Base-by-base conservation (phyloP, 1,284 basidiomycete genomes). In the Mrakiaceae sp. region DNA sequence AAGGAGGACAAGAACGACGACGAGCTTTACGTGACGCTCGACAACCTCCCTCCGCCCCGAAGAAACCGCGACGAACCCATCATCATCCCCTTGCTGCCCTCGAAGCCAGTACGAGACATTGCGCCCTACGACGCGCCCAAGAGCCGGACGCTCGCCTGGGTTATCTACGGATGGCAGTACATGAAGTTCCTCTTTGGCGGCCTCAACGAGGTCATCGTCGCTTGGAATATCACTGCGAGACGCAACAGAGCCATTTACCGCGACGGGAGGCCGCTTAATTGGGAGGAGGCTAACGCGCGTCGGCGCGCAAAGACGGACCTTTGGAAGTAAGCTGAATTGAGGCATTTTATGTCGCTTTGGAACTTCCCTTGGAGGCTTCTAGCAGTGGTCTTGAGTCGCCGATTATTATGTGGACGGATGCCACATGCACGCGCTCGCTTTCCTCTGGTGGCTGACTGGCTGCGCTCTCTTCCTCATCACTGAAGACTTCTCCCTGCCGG, bases 121-220 rank as follows among this genome's bases (percentile, higher is more conserved):
- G 11, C 50, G 48, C 59, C 48, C 39, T 52, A 39, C 11, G 43
- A 48, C 39, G 27, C 59, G 3, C 8, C 5, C 42, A 12, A 60
- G 40, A 49, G 5, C n/a, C 43, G 59, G 3, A 40, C 47, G 4
- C 44, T 44, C 43, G 42, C 42, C 40, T 27, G 44, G 50, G 40
- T 48, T 39, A 40, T 52, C n/a, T 39, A 52, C 12, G 59, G 43
- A 14, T 48, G 47, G 59, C n/a, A 50, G 42, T 60, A 60, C 59
- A 52, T 60, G n/a, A 39, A 10, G n/a, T 60, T 60, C 50, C 50
- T 60, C 4, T 51, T 11, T 40, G 48, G 50, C 40, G 59, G 59
- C 16, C 39, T 60, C 50, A 50, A 52, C 40, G 40, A 27, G 8
- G 12, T 40, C 8, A 44, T 14, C 48, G 40, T 6, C 11, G 59